phyloP scores from a whole-genome alignment of 345 rosid genomes.

The Dipteronia sinensis region DNA sequence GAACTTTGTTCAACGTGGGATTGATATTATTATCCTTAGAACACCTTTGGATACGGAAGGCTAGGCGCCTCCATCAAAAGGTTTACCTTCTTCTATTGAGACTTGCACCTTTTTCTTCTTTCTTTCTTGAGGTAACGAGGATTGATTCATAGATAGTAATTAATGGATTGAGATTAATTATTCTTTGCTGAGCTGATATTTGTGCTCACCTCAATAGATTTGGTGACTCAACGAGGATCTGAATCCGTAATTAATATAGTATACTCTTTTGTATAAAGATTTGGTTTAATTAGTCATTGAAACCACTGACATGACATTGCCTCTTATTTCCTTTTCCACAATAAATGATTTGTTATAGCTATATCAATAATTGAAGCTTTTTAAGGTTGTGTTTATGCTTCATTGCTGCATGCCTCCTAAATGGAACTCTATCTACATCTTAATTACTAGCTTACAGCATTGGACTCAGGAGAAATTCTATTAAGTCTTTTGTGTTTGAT shows the following conservation, averaged over 20 bases:
- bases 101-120: neutral
- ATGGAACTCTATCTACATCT: neutral
- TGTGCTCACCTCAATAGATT: too few species aligned
- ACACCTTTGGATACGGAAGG: neutral
- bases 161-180: too few species aligned
- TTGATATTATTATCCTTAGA: constrained; percentile 1
- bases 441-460: neutral
- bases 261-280: neutral
- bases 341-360: neutral
- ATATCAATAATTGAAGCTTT: neutral
- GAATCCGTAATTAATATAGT: neutral
- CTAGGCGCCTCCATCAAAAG: neutral
- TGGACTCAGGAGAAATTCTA: neutral
- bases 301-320: neutral
- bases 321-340: neutral
- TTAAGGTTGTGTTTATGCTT: neutral
- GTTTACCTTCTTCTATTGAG: neutral
- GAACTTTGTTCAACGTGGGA: constrained; percentile 5
- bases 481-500: constrained; percentile 1
- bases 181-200: too few species aligned
- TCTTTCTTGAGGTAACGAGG: neutral
- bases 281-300: neutral
- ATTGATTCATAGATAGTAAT: neutral
- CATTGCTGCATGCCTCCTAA: neutral
- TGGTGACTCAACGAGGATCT: too few species aligned